Evolutionary conservation across 352 stramenopile genomes (phyloP), one percentile per base, ranked within the genome.

Genomic region (Phytophthora idaei): DNA sequence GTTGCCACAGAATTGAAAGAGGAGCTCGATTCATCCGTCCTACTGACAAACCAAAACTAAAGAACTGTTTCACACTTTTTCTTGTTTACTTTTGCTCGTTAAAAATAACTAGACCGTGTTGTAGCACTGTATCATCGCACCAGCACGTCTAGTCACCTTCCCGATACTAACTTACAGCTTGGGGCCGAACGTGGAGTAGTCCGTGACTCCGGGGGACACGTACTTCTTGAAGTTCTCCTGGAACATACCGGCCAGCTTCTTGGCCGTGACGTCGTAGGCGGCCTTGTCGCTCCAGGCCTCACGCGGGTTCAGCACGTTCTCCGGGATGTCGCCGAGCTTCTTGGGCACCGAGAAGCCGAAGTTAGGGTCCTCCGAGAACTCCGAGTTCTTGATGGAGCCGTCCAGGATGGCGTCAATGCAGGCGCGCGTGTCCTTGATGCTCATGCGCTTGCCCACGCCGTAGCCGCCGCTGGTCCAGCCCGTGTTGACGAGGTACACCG

Each of bases 161-260:
- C 28, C 44, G 28, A 49, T 60, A 48, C 64, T 67, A 57, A 61
- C 44, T 83, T 90, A 94, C 51, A 80, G 51, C 78, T 90, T 93
- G 34, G 98, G 98, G 67, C 97, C 97, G 74, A 96, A 99, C 48
- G 80, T 65, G 52, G 95, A 98, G 86, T 99, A 99, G 80, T 99
- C 97, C 63, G 96, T 97, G 71, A 90, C 74, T 69, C 97, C 95
- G 49, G 95, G 87, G 45, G 84, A 91, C 59, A 97, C 78, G 82
- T 99, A 99, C 81, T 99, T 96, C 72, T 93, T 81, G 70, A 98
- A 99, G 83, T 99, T 99, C 41, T 97, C 78, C 63, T 95, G 78
- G 81, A 98, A 99, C 94, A 98, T 98, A 50, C 70, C 58, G 7
- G 92, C 96, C n/a, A 99, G 83, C 73, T 99, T 98, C 57, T 89